Base-by-base conservation (phyloP, 805 yeast species). In the Starmerella apis region DNA sequence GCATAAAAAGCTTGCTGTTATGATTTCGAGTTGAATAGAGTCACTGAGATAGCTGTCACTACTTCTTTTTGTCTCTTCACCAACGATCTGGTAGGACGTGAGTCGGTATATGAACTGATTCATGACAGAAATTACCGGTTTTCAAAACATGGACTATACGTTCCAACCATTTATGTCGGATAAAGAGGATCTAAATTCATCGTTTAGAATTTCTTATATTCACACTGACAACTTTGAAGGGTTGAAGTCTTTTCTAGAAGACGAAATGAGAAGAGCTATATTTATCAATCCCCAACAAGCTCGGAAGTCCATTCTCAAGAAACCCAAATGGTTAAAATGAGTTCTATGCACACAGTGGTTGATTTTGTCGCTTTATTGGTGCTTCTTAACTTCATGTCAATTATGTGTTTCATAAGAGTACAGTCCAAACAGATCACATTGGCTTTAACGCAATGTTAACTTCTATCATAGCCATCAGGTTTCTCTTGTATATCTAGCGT, bases 31-130 rank as follows among this genome's bases (percentile, higher is more conserved):
- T 20, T 13, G 39, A 64, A 68, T 51, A 79, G 76, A 60, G 74
- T 78, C 48, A 70, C 77, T 22, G 72, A 71, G 2, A 68, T 77
- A 56, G 83, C 79, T 16, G 81, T 75, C 20, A 68, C 75, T 48
- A 78, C 74, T 48, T 80, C 82, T 1, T 78, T 78, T 62, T 80
- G 80, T 3, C 66, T 78, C 41, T 78, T 78, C 64, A 76, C 80
- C 1, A 74, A 75, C 27, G 81, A 78, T 56, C 81, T 82, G 3
- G 66, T 76, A 49, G 71, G 71, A 32, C 71, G 72, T 53, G 82
- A 78, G 59, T 46, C 46, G 9, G 60, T 76, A 35, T 68, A 77
- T 59, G 61, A 67, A 38, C 72, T 72, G 53, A 50, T 50, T 7
- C 53, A 50, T 14, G 35, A 43, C n/a, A 41, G 31, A 39, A 77